Evolutionary conservation across 805 yeast genomes (phyloP).

Genomic region (Groenewaldozyma tartarivorans): DNA sequence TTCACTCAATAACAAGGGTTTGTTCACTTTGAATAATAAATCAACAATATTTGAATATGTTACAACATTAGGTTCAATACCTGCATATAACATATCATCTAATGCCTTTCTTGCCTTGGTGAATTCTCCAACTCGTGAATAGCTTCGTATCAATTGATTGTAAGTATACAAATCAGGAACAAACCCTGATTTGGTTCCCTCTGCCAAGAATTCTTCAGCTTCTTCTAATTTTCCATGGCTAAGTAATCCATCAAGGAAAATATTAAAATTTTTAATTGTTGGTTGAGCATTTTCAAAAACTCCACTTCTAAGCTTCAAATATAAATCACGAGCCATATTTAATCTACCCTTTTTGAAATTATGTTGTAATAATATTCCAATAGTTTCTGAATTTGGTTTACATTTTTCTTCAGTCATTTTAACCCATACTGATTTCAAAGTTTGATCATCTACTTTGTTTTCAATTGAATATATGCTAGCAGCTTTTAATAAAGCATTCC

Average conservation of each 20-base stretch:
- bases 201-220: constrained; percentile 36
- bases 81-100: constrained; percentile 33
- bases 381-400: constrained; percentile 39
- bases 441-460: constrained; percentile 10
- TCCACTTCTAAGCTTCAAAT: constrained; percentile 28
- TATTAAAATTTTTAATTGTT: constrained; percentile 33
- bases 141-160: constrained; percentile 41
- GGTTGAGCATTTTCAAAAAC: constrained; percentile 28
- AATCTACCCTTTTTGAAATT: constrained; percentile 34
- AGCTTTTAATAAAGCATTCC: constrained; percentile 52
- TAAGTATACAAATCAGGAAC: constrained; percentile 40
- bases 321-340: constrained; percentile 34
- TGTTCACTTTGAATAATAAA: constrained; percentile 38
- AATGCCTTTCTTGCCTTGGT: constrained; percentile 42
- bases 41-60: constrained; percentile 56
- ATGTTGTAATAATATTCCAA: constrained; percentile 39
- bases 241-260: constrained; percentile 37
- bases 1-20: constrained; percentile 21
- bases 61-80: constrained; percentile 46
- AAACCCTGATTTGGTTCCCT: constrained; percentile 27
- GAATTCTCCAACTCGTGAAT: constrained; percentile 32
- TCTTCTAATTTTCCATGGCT: constrained; percentile 32
- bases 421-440: constrained; percentile 24
- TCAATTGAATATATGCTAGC: constrained; percentile 26
- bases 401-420: constrained; percentile 30